These are phyloP conservation scores for Gracilaria gracilis DNA, from an alignment of 23 red algal species.

Conservation along the genomic window DNA sequence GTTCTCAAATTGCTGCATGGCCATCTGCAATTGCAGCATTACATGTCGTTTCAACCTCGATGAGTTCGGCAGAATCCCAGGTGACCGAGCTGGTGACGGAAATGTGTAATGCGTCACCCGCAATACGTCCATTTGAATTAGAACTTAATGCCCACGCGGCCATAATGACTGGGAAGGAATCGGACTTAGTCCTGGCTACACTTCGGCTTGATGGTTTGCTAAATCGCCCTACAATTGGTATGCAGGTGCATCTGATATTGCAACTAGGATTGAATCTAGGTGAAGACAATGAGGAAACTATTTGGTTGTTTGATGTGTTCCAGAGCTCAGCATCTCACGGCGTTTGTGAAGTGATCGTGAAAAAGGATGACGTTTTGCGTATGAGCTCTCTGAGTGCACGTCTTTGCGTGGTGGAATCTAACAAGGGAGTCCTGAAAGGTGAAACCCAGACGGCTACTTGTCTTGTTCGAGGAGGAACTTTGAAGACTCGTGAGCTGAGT, in stretches of 20 bases:
- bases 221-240: neutral
- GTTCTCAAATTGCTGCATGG: constrained; percentile 12
- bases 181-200: constrained; percentile 9
- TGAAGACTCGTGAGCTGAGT: constrained; percentile 30
- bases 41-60: constrained; percentile 12
- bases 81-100: neutral
- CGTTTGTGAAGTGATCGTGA: constrained; percentile 35
- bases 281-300: constrained; percentile 23
- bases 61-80: neutral
- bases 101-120: constrained; percentile 32
- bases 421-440: constrained; percentile 2
- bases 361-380: neutral
- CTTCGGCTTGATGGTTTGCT: constrained; percentile 2
- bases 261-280: constrained; percentile 25
- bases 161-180: neutral
- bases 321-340: constrained; percentile 3
- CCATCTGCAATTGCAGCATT: constrained; percentile 34
- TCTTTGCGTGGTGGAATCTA: neutral
- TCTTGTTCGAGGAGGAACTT: no score
- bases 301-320: constrained; percentile 47
- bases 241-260: constrained; percentile 6
- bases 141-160: constrained; percentile 21
- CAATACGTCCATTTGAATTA: constrained; percentile 12
- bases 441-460: neutral
- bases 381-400: constrained; percentile 4